phyloP scores from a whole-genome alignment of 257 asterid species.

The Anisodus acutangulus region DNA sequence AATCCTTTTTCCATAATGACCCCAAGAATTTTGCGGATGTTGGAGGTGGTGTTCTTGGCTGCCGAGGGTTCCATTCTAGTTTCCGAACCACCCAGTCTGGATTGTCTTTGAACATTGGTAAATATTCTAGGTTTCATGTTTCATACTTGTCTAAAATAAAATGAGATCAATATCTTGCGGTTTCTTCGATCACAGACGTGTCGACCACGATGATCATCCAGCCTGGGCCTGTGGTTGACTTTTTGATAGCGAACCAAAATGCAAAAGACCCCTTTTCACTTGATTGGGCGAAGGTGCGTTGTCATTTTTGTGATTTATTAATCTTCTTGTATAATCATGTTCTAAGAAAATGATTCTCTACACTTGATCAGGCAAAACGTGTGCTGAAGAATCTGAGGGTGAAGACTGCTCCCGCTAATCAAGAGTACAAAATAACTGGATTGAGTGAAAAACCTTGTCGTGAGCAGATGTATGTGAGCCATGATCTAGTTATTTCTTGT shows the following conservation, averaged over 20 bases:
- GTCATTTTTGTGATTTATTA: not conserved
- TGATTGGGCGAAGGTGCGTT: constrained; percentile 80
- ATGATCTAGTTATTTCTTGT: constrained; percentile 26
- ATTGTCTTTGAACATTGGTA: constrained; percentile 85
- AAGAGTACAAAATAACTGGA: constrained; percentile 82
- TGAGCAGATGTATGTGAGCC: constrained; percentile 59
- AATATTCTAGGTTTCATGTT: not conserved
- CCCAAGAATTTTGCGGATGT: constrained; percentile 71
- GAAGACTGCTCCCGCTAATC: constrained; percentile 72
- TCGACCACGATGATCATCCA: constrained; percentile 87
- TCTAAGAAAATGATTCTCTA: constrained; percentile 23
- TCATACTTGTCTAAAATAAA: not conserved
- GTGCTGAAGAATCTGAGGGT: constrained; percentile 79
- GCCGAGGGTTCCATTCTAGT: constrained; percentile 92
- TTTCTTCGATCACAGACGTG: constrained; percentile 56
- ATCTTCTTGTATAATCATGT: not conserved
- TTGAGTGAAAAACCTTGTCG: constrained; percentile 75
- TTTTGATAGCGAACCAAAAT: constrained; percentile 74
- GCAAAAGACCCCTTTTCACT: constrained; percentile 72
- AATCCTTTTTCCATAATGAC: constrained; percentile 81
- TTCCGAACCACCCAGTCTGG: constrained; percentile 88
- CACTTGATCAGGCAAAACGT: constrained; percentile 67
- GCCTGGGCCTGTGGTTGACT: constrained; percentile 81
- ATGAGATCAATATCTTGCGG: not conserved
- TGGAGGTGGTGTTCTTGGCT: constrained; percentile 91